A percentile compares a stretch with the other conserved stretches of the same genome.
phyloP scores from a whole-genome alignment of 2,329 filamentous ascomycete genomes.

The Xylariaceae sp. region DNA sequence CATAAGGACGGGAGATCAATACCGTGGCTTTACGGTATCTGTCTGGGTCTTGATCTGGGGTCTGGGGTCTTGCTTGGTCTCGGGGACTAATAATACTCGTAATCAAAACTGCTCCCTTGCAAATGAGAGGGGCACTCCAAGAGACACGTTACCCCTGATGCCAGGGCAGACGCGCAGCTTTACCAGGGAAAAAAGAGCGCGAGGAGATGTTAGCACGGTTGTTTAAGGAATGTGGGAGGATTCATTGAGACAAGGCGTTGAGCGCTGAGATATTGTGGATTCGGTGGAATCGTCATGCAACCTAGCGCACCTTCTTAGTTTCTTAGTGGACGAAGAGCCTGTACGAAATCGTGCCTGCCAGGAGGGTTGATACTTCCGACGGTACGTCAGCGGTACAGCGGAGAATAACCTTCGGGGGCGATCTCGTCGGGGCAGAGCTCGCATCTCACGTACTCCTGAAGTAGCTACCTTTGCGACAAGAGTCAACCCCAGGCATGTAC shows the following conservation, averaged over 20 bases:
- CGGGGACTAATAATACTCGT: not conserved
- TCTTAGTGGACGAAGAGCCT: not conserved
- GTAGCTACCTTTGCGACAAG: too few relatives aligned
- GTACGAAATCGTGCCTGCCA: not conserved
- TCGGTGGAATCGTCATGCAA: not conserved
- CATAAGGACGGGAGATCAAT: conserved; percentile 17
- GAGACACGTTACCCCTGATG: conserved; percentile 13
- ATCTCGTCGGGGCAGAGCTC: too few relatives aligned
- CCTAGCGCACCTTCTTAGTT: not conserved
- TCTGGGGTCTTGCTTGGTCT: too few relatives aligned
- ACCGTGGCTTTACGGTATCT: not conserved
- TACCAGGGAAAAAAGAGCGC: conserved; percentile 8
- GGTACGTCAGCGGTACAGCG: too few relatives aligned
- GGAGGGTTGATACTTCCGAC: too few relatives aligned
- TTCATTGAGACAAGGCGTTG: conserved; percentile 8
- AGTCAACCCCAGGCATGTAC: too few relatives aligned
- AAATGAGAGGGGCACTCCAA: not conserved
- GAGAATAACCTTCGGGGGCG: too few relatives aligned
- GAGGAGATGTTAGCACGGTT: not conserved
- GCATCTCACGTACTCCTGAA: too few relatives aligned
- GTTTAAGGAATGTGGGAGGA: conserved; percentile 15
- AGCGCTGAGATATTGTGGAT: not conserved
- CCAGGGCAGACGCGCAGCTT: conserved; percentile 3
- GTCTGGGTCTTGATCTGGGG: not conserved
- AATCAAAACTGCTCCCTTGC: conserved; percentile 1